Evolutionary conservation across 768 basidiomycete genomes (phyloP).

Genomic region (Hypsizygus marmoreus): DNA sequence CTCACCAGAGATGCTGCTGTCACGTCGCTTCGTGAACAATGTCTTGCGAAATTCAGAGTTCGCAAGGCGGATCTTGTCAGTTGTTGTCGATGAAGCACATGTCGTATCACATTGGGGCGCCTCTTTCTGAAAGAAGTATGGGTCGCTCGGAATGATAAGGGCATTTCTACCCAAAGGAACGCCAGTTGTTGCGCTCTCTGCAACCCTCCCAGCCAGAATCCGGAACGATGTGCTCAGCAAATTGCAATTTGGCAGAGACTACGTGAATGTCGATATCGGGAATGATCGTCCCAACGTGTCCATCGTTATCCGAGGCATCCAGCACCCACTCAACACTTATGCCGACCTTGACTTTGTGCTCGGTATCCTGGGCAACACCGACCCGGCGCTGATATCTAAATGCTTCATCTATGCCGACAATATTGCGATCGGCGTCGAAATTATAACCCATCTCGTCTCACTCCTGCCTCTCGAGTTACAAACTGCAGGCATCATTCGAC

Average conservation of each 20-base stretch:
- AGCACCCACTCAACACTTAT: slow-evolving; percentile 32
- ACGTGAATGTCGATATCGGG: slow-evolving; percentile 23
- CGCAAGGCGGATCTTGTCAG: slow-evolving; percentile 19
- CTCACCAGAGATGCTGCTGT: slow-evolving; percentile 36
- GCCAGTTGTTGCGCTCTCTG: slow-evolving; percentile 34
- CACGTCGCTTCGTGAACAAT: slow-evolving; percentile 22
- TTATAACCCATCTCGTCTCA: slow-evolving; percentile 24
- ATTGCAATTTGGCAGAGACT: slow-evolving; percentile 24
- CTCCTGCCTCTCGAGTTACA: slow-evolving; percentile 13
- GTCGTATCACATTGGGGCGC: slow-evolving; percentile 38
- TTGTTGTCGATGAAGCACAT: slow-evolving; percentile 39
- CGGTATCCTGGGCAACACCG: slow-evolving; percentile 12
- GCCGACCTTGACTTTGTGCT: slow-evolving; percentile 36
- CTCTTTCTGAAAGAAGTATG: slow-evolving; percentile 35
- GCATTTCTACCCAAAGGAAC: slow-evolving; percentile 27
- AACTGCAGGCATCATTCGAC: slow-evolving; percentile 20
- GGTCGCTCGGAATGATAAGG: slow-evolving; percentile 24
- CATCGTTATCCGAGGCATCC: slow-evolving; percentile 32
- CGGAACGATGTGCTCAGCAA: slow-evolving; percentile 27
- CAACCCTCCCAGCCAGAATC: slow-evolving; percentile 30
- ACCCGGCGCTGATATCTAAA: slow-evolving; percentile 21
- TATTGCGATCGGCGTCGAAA: slow-evolving; percentile 22
- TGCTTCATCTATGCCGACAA: slow-evolving; percentile 33
- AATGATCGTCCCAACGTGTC: slow-evolving; percentile 38
- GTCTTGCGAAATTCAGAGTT: slow-evolving; percentile 27